These are phyloP conservation scores for Cyclotella distinguenda DNA, from an alignment of 108 stramenopile species.

Conservation along the genomic window DNA sequence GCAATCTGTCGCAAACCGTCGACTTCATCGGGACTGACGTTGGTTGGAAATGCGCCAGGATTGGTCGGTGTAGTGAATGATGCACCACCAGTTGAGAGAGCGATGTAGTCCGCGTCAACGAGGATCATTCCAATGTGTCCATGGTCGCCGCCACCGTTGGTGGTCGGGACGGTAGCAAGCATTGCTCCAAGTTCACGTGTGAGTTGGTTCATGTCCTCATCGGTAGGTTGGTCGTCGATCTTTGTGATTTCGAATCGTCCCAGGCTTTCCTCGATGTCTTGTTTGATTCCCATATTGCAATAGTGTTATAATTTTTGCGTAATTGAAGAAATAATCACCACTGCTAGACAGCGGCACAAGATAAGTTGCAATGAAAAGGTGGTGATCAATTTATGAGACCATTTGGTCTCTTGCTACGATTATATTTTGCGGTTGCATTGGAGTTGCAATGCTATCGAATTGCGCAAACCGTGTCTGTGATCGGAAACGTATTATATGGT, in stretches of 20 bases:
- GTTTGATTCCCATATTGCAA: not conserved
- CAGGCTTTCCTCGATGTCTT: not conserved
- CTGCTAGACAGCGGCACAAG: constrained; percentile 1
- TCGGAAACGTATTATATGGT: not conserved
- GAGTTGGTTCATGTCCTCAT: constrained; percentile 11
- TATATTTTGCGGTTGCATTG: not conserved
- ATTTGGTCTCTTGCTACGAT: not conserved
- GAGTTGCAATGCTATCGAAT: not conserved
- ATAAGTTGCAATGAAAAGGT: constrained; percentile 3
- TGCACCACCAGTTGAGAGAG: not conserved
- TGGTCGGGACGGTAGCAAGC: constrained; percentile 9
- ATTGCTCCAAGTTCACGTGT: constrained; percentile 5
- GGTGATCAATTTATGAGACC: not conserved
- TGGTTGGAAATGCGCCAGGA: constrained; percentile 7
- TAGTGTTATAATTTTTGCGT: not conserved
- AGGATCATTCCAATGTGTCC: constrained; percentile 16
- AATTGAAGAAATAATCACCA: not conserved
- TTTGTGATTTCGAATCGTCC: not conserved
- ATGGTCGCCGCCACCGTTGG: constrained; percentile 7
- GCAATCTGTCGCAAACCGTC: not conserved
- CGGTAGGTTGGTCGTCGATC: constrained; percentile 15
- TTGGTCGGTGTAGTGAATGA: not conserved
- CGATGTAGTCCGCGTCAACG: constrained; percentile 5
- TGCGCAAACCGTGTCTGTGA: not conserved
- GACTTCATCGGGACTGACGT: not conserved